phyloP scores from a whole-genome alignment of 2,329 filamentous ascomycete genomes.

The Aspergillus glaucus region DNA sequence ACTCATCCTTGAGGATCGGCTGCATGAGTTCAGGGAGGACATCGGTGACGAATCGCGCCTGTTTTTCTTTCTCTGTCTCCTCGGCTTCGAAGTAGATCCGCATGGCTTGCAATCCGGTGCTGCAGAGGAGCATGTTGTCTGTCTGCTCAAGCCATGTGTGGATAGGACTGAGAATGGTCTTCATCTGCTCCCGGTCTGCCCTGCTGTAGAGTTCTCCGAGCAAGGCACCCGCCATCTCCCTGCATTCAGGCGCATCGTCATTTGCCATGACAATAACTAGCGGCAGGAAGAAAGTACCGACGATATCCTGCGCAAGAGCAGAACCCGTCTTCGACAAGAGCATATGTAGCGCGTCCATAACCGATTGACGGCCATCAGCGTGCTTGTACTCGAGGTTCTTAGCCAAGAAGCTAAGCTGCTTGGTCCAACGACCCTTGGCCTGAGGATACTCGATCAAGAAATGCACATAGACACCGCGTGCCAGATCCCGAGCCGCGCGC shows the following conservation, averaged over 20 bases:
- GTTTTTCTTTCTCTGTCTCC: constrained; percentile 59
- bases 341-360: constrained; percentile 84
- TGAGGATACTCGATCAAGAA: constrained; percentile 94
- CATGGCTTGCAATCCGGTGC: constrained; percentile 73
- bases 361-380: constrained; percentile 79
- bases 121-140: constrained; percentile 63
- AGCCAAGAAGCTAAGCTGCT: constrained; percentile 81
- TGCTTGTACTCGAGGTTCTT: constrained; percentile 88
- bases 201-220: constrained; percentile 74
- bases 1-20: constrained; percentile 43
- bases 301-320: constrained; percentile 74
- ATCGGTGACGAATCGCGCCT: constrained; percentile 55
- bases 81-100: constrained; percentile 72
- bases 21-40: constrained; percentile 51
- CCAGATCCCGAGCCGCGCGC: constrained; percentile 76
- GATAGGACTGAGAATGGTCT: constrained; percentile 65
- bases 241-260: constrained; percentile 80
- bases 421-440: constrained; percentile 78
- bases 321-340: constrained; percentile 80
- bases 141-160: constrained; percentile 70
- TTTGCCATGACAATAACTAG: constrained; percentile 80
- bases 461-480: constrained; percentile 83
- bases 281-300: constrained; percentile 76
- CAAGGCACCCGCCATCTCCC: constrained; percentile 71
- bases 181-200: constrained; percentile 65